Evolutionary conservation across 2,329 filamentous ascomycete genomes (phyloP).

Genomic region (Monosporascus sp.): DNA sequence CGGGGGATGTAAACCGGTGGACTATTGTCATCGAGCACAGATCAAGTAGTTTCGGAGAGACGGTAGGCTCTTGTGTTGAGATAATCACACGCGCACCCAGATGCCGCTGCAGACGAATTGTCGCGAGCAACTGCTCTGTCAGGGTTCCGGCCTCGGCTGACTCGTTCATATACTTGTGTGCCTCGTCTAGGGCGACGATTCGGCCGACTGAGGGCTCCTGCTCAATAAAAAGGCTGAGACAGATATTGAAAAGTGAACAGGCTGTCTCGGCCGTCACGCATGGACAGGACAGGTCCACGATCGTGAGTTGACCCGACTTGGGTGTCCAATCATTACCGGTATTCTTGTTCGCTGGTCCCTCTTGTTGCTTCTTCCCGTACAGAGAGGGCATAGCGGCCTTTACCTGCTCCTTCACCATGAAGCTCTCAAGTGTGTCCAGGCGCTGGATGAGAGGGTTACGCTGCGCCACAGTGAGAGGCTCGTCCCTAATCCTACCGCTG

Average conservation of each 20-base stretch:
- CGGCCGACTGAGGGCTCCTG: slow-evolving; percentile 43
- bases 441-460: slow-evolving; percentile 50
- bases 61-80: slow-evolving; percentile 71
- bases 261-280: slow-evolving; percentile 62
- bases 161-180: slow-evolving; percentile 68
- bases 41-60: slow-evolving; percentile 63
- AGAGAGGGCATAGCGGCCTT: not conserved
- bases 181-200: slow-evolving; percentile 68
- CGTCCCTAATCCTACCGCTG: slow-evolving; percentile 26
- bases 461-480: slow-evolving; percentile 44
- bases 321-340: slow-evolving; percentile 24
- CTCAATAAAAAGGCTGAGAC: slow-evolving; percentile 60
- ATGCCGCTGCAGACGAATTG: slow-evolving; percentile 68
- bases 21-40: slow-evolving; percentile 68
- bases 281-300: slow-evolving; percentile 68
- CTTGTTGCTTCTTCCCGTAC: not conserved
- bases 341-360: too few species aligned
- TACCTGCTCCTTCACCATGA: slow-evolving; percentile 37
- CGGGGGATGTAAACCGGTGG: slow-evolving; percentile 64
- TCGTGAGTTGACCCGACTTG: slow-evolving; percentile 48
- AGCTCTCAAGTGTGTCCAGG: slow-evolving; percentile 58
- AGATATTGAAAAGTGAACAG: slow-evolving; percentile 69
- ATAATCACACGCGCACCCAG: slow-evolving; percentile 61
- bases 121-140: slow-evolving; percentile 55
- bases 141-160: slow-evolving; percentile 50